phyloP scores from a whole-genome alignment of 2,329 filamentous ascomycete genomes.

The Curvularia spicifera region DNA sequence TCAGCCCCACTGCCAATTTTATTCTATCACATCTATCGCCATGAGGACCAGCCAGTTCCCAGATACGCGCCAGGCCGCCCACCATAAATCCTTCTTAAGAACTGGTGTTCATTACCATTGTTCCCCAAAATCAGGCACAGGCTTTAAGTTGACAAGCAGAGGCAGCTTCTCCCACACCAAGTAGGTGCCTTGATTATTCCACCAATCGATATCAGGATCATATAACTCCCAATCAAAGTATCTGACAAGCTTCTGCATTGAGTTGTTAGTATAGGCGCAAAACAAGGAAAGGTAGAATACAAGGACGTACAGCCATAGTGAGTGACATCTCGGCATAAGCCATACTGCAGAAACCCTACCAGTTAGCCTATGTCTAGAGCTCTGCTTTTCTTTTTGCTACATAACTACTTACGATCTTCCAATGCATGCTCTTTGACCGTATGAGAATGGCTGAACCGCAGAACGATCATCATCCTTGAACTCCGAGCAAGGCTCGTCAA shows the following conservation, averaged over 20 bases:
- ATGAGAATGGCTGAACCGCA: slow-evolving; percentile 33
- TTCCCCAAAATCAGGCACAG: background rate
- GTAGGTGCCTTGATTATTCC: slow-evolving; percentile 9
- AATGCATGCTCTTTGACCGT: slow-evolving; percentile 21
- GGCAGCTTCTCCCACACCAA: slow-evolving; percentile 15
- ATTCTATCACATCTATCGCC: too few relatives aligned
- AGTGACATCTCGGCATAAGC: slow-evolving; percentile 11
- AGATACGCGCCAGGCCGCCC: too few relatives aligned
- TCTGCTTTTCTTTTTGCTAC: too few relatives aligned
- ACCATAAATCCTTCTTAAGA: too few relatives aligned
- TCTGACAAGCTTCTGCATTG: background rate
- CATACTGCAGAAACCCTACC: background rate
- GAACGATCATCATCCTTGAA: slow-evolving; percentile 39
- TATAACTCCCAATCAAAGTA: slow-evolving; percentile 8
- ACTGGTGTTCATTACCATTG: background rate
- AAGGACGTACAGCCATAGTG: slow-evolving; percentile 1
- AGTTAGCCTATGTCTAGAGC: background rate
- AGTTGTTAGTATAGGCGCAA: background rate
- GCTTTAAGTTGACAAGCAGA: slow-evolving; percentile 4
- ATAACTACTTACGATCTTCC: slow-evolving; percentile 8
- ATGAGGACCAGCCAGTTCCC: too few relatives aligned
- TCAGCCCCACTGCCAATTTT: too few relatives aligned
- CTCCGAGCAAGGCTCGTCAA: slow-evolving; percentile 7
- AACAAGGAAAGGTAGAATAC: background rate
- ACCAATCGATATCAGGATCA: slow-evolving; percentile 7